Conservation (phyloP, 2,329 filamentous ascomycete genomes). For the Penicillium sp. region DNA sequence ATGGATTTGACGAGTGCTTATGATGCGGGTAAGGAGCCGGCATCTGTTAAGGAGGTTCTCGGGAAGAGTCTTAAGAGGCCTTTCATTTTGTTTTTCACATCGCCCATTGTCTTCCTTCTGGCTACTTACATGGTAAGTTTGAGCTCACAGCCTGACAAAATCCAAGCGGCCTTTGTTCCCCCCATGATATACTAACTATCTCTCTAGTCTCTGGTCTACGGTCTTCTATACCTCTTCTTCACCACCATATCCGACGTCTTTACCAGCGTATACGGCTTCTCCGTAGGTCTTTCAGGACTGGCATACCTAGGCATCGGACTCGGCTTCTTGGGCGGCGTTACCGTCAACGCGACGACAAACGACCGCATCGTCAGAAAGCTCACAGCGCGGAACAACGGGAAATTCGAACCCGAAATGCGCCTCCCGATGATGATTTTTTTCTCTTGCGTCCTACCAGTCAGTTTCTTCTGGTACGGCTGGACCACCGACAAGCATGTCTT, state of each 20-base stretch:
- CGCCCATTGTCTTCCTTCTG: conserved; percentile 53
- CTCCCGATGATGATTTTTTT: conserved; percentile 56
- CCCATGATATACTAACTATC: no score
- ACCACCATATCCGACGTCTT: conserved; percentile 52
- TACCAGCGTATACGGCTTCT: conserved; percentile 47
- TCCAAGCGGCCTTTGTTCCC: no score
- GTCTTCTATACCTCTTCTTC: conserved; percentile 53
- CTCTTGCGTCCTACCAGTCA: conserved; percentile 52
- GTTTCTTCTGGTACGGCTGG: conserved; percentile 60
- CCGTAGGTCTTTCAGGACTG: conserved; percentile 42
- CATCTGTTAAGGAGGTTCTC: no score
- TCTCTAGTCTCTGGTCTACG: conserved; percentile 52
- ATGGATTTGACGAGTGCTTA: conserved; percentile 26
- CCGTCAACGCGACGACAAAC: conserved; percentile 33
- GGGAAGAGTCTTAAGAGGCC: conserved; percentile 19
- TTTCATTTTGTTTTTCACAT: conserved; percentile 49
- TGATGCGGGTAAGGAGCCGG: no score
- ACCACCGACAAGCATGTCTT: conserved; percentile 50
- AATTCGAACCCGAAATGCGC: conserved; percentile 47
- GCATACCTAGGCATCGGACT: conserved; percentile 49
- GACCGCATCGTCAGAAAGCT: conserved; percentile 29
- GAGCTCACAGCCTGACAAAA: no score
- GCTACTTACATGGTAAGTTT: conserved; percentile 52
- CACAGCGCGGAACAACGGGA: conserved; percentile 35
- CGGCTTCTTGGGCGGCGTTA: conserved; percentile 34